Conservation (phyloP, 2,329 filamentous ascomycete genomes). For the Phyllosticta capitalensis region DNA sequence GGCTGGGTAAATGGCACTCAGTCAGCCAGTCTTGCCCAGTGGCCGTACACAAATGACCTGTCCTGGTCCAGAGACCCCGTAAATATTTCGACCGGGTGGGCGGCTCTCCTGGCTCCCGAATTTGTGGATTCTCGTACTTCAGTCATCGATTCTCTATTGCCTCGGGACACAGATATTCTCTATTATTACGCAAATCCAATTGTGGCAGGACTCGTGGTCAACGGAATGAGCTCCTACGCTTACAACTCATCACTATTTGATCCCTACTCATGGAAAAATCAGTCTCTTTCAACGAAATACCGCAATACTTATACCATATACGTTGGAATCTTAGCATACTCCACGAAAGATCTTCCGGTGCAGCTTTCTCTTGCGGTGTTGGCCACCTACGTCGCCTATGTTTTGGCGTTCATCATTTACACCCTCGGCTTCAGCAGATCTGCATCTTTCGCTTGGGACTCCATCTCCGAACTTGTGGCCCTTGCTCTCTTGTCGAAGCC, state of each 20-base stretch:
- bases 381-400: background rate
- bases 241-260: too few relatives aligned
- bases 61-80: background rate
- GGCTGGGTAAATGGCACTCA: background rate
- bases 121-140: background rate
- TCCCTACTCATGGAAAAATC: too few relatives aligned
- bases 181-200: background rate
- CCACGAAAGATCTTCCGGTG: background rate
- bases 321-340: background rate
- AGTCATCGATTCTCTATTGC: background rate
- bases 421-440: background rate
- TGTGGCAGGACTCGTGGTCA: background rate
- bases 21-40: too few relatives aligned
- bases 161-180: background rate
- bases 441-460: background rate
- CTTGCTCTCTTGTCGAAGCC: background rate
- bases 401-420: background rate
- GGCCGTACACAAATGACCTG: background rate
- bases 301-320: too few relatives aligned
- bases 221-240: background rate
- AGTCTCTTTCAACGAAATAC: background rate
- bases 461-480: background rate
- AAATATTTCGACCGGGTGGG: background rate
- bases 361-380: background rate
- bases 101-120: background rate